Percentiles rank a stretch among this genome's conserved stretches.
phyloP scores from a whole-genome alignment of 257 asterid genomes.

The Handroanthus guayacan region DNA sequence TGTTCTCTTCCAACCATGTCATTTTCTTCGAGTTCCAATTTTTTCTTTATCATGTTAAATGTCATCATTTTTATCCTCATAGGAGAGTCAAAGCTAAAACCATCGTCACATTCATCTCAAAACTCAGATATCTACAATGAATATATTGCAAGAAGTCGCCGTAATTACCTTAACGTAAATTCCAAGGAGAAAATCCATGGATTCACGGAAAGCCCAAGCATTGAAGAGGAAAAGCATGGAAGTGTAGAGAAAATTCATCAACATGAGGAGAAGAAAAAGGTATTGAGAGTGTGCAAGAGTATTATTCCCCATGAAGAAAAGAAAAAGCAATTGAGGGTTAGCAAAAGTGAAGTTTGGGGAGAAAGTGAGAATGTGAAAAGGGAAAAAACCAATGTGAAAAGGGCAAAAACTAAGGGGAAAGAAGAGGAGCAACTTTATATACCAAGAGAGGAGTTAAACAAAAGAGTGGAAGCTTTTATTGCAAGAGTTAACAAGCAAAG shows the following conservation, averaged over 20 bases:
- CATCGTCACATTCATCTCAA: neutral
- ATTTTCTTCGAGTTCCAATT: conserved; percentile 18
- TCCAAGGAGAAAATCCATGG: neutral
- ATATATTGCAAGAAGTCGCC: conserved; percentile 31
- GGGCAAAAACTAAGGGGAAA: neutral
- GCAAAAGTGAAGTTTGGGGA: conserved; percentile 31
- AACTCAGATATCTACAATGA: conserved; percentile 33
- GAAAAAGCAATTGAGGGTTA: conserved; percentile 21
- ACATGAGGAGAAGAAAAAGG: conserved; percentile 13
- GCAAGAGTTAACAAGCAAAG: conserved; percentile 46
- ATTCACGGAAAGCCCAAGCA: neutral
- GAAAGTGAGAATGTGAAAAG: conserved; percentile 18
- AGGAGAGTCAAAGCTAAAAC: conserved; percentile 29
- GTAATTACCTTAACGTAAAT: neutral
- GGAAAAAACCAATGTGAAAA: neutral
- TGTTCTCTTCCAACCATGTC: conserved; percentile 1
- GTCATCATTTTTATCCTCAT: conserved; percentile 37
- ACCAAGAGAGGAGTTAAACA: conserved; percentile 40
- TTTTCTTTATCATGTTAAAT: conserved; percentile 36
- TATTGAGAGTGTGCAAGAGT: conserved; percentile 20
- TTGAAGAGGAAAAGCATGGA: neutral
- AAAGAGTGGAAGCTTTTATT: conserved; percentile 47
- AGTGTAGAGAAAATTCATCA: neutral
- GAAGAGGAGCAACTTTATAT: conserved; percentile 24
- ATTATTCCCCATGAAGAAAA: neutral